These are phyloP conservation scores for Candida broadrunensis DNA, from an alignment of 805 yeast genomes.

Conservation along the genomic window DNA sequence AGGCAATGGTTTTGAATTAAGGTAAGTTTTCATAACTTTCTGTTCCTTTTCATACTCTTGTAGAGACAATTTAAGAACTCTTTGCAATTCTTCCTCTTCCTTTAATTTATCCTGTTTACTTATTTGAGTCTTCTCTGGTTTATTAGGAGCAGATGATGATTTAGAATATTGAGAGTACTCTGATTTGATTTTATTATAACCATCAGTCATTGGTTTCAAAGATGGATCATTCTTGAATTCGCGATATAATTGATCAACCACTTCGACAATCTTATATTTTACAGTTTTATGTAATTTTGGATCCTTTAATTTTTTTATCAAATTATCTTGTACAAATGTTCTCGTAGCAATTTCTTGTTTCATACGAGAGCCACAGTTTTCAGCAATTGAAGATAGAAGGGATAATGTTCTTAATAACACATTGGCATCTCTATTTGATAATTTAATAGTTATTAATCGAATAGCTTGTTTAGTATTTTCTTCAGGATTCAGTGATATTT, in stretches of 20 bases:
- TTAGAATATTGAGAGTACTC: slow-evolving; percentile 33
- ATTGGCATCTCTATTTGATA: slow-evolving; percentile 37
- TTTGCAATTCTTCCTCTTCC: slow-evolving; percentile 80
- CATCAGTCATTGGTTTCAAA: slow-evolving; percentile 63
- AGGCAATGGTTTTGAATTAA: slow-evolving; percentile 36
- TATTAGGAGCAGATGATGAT: slow-evolving; percentile 39
- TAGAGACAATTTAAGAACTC: slow-evolving; percentile 72
- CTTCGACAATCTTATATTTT: slow-evolving; percentile 62
- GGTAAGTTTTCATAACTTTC: slow-evolving; percentile 21
- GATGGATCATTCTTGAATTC: slow-evolving; percentile 76
- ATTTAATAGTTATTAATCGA: slow-evolving; percentile 17
- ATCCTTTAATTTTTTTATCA: slow-evolving; percentile 44
- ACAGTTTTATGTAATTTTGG: slow-evolving; percentile 61
- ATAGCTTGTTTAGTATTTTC: slow-evolving; percentile 31
- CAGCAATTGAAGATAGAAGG: slow-evolving; percentile 36
- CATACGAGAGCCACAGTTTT: slow-evolving; percentile 45
- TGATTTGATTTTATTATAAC: slow-evolving; percentile 47
- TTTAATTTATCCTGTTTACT: slow-evolving; percentile 41
- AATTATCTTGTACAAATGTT: slow-evolving; percentile 29
- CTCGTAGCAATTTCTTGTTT: slow-evolving; percentile 41
- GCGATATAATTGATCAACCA: slow-evolving; percentile 61
- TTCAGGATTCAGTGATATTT: slow-evolving; percentile 36
- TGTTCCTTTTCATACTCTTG: slow-evolving; percentile 53
- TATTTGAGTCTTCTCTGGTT: slow-evolving; percentile 56
- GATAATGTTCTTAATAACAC: slow-evolving; percentile 35